These are phyloP conservation scores for Raddia distichophylla DNA, from an alignment of 176 grass and related monocot species.

Conservation along the genomic window DNA sequence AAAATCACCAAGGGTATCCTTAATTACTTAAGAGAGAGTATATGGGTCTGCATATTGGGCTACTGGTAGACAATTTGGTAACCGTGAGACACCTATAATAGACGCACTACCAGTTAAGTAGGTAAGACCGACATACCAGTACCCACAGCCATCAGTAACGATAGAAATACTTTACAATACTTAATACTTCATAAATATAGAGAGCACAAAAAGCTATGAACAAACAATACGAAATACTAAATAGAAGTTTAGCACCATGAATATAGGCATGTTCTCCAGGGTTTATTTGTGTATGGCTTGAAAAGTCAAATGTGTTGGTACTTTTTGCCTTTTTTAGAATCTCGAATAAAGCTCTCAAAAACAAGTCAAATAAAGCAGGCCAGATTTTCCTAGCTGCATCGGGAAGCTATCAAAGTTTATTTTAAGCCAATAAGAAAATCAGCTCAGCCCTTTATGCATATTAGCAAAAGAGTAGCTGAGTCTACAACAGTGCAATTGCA, in stretches of 20 bases:
- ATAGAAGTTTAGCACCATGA: neutral
- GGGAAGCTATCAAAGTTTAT: too few species aligned
- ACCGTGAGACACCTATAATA: neutral
- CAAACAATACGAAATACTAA: neutral
- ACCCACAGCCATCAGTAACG: neutral
- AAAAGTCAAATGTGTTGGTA: too few species aligned
- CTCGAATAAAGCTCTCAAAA: too few species aligned
- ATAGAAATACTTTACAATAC: neutral
- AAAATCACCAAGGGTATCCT: neutral
- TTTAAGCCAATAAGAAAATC: too few species aligned
- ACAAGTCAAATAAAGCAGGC: too few species aligned
- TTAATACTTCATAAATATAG: neutral
- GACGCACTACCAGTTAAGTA: neutral
- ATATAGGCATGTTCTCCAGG: too few species aligned
- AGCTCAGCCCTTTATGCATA: neutral
- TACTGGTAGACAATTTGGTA: constrained; percentile 3
- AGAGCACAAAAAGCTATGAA: neutral
- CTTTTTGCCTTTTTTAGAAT: too few species aligned
- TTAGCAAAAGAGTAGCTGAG: neutral
- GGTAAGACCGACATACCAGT: neutral
- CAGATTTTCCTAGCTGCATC: too few species aligned
- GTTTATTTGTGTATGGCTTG: too few species aligned
- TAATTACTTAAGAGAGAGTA: neutral
- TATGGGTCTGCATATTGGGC: neutral
- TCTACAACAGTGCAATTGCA: neutral